Base-by-base conservation (phyloP, 2,329 filamentous ascomycete genomes). In the Fusarium heterosporum region DNA sequence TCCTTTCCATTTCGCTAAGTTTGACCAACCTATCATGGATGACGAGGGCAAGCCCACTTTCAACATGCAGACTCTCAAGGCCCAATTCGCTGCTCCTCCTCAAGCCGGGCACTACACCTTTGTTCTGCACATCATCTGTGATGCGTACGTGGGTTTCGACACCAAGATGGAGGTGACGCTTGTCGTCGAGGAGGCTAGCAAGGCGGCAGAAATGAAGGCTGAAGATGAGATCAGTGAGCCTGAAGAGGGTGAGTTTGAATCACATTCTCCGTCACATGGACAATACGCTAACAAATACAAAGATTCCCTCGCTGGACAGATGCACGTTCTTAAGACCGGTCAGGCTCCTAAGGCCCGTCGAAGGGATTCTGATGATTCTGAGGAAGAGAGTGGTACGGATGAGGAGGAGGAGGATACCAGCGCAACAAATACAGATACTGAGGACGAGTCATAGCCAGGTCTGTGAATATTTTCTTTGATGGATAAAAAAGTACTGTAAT, bases 211-310 rank as follows among this genome's bases (percentile, higher is more conserved):
- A 70, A 89, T 97, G 75, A 87, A 88, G 51, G 91, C 89, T 46
- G 93, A 97, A 70, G 96, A 97, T 73, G 96, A 99, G 60, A 99
- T 99, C 70, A 97, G 93, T 76, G 96, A 99, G 78, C 96, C 96
- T 34, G 96, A 98, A 67, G 96, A 99, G 84, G 96, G 96, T 97
- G 85, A 83, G 90, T 59, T 46, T 40, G 25, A 16, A 30, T 13
- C 19, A 2, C 25, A 41, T 39, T 4, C 8, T 16, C 6, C 9
- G 42, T 30, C 9, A 17, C n/a, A 40, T 38, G 42, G 52, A 11
- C 11, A 8, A 14, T 12, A 10, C 55, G 46, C 75, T 78, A 70
- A 79, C 62, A 19, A 8, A 4, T 7, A 61, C 72, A 59, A 68
- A 96, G 93, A 97, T 80, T 93, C 93, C 3, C 84, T 97, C 70